Conservation (phyloP, 1,284 basidiomycete genomes). For the Lignosus rhinocerotis region DNA sequence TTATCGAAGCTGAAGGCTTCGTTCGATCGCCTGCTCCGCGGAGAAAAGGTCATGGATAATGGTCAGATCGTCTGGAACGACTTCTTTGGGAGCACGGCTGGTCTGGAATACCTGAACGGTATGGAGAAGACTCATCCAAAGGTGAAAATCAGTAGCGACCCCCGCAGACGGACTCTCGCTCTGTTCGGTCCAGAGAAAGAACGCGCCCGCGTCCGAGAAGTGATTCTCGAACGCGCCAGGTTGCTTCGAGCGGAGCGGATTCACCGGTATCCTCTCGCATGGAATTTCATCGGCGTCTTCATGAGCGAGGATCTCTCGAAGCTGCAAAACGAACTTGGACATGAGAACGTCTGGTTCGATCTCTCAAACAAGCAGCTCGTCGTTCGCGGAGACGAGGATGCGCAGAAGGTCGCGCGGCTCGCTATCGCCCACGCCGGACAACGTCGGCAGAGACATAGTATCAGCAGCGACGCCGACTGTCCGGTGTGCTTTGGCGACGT, state of each 20-base stretch:
- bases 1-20: slow-evolving; percentile 55
- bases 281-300: slow-evolving; percentile 46
- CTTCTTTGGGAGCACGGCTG: slow-evolving; percentile 49
- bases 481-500: slow-evolving; percentile 62
- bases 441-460: slow-evolving; percentile 24
- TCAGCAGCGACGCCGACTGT: slow-evolving; percentile 38
- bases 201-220: slow-evolving; percentile 41
- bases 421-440: slow-evolving; percentile 38
- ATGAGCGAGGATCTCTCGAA: slow-evolving; percentile 41
- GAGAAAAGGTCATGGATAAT: slow-evolving; percentile 53
- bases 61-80: slow-evolving; percentile 61
- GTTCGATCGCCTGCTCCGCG: slow-evolving; percentile 58
- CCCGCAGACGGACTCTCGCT: slow-evolving; percentile 43
- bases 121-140: slow-evolving; percentile 40
- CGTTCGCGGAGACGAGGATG: slow-evolving; percentile 39
- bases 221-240: slow-evolving; percentile 47
- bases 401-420: slow-evolving; percentile 39
- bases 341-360: slow-evolving; percentile 41
- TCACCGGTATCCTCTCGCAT: slow-evolving; percentile 46
- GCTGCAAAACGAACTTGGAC: slow-evolving; percentile 41
- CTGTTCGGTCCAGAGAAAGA: slow-evolving; percentile 48
- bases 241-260: slow-evolving; percentile 42
- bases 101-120: slow-evolving; percentile 44
- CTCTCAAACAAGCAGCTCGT: slow-evolving; percentile 32
- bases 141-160: slow-evolving; percentile 47